These are phyloP conservation scores for Lasiosphaeriaceae sp. DNA, from an alignment of 495 filamentous ascomycete genomes.

Conservation along the genomic window DNA sequence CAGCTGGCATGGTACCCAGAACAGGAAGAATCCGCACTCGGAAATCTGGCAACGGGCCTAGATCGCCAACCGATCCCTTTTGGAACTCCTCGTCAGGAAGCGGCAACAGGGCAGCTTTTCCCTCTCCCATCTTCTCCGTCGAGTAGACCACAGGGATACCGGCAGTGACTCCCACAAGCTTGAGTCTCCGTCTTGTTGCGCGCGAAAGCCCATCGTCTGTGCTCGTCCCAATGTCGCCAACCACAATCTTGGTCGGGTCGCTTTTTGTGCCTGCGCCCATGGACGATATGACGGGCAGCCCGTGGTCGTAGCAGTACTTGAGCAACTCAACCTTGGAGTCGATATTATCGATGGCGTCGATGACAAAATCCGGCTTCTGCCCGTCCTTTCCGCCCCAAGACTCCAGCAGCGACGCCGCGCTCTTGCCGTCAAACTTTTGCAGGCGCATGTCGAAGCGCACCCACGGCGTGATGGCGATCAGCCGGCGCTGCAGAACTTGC, in stretches of 20 bases:
- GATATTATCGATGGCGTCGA: conserved; percentile 98
- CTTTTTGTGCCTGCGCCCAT: conserved; percentile 99
- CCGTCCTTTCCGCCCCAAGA: conserved; percentile 57
- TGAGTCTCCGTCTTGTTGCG: conserved; percentile 73
- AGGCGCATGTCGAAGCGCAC: conserved; percentile 81
- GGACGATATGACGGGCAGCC: conserved; percentile 78
- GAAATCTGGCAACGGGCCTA: conserved; percentile 88
- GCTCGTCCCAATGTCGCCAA: conserved; percentile 87
- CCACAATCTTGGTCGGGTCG: conserved; percentile 86
- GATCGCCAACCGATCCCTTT: conserved; percentile 82
- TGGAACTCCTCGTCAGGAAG: conserved; percentile 82
- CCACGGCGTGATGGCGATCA: conserved; percentile 89
- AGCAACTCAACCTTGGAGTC: conserved; percentile 91
- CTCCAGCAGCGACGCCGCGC: conserved; percentile 55
- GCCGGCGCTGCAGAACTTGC: conserved; percentile 66
- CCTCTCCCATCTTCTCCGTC: conserved; percentile 83
- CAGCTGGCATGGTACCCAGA: conserved; percentile 91
- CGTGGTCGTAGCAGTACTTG: conserved; percentile 75
- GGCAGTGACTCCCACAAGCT: conserved; percentile 70
- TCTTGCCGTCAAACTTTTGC: conserved; percentile 71
- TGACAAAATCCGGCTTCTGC: conserved; percentile 73
- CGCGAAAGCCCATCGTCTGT: conserved; percentile 88
- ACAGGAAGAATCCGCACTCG: conserved; percentile 90
- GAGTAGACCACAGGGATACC: conserved; percentile 93
- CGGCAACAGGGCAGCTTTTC: conserved; percentile 85